phyloP scores from a whole-genome alignment of 2,329 filamentous ascomycete genomes.

The Verticillium albo-atrum region DNA sequence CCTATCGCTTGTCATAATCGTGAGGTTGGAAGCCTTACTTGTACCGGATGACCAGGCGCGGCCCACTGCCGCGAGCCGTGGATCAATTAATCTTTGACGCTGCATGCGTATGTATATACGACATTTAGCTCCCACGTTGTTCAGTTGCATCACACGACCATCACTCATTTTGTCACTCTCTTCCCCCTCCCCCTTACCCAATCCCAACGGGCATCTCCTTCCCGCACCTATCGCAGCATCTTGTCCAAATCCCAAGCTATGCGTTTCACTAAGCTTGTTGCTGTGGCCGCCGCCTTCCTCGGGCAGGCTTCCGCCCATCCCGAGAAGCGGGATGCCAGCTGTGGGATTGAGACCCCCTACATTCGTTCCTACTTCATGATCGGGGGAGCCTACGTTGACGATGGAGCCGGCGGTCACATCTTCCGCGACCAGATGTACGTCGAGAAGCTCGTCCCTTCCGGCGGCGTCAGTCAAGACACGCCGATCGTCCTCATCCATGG shows the following conservation, averaged over 20 bases:
- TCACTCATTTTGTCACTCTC: background rate
- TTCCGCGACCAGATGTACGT: conserved; percentile 48
- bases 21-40: too few species aligned
- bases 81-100: too few species aligned
- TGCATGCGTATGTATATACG: too few species aligned
- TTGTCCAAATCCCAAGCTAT: conserved; percentile 4
- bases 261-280: conserved; percentile 7
- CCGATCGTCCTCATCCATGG: conserved; percentile 41
- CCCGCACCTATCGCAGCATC: background rate
- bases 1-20: too few species aligned
- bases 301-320: conserved; percentile 5
- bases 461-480: conserved; percentile 14
- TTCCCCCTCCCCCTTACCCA: background rate
- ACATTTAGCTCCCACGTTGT: background rate
- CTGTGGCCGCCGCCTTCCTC: conserved; percentile 6
- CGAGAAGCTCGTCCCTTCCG: conserved; percentile 36
- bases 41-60: too few species aligned
- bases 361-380: conserved; percentile 28
- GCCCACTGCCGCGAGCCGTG: too few species aligned
- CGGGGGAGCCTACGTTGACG: conserved; percentile 28
- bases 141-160: background rate
- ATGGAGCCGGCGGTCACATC: conserved; percentile 22
- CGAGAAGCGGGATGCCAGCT: background rate
- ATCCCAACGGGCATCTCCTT: background rate
- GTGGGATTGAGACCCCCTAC: conserved; percentile 11